Conservation (phyloP, 1,139 yeast species). For the Suhomyces maxii region DNA sequence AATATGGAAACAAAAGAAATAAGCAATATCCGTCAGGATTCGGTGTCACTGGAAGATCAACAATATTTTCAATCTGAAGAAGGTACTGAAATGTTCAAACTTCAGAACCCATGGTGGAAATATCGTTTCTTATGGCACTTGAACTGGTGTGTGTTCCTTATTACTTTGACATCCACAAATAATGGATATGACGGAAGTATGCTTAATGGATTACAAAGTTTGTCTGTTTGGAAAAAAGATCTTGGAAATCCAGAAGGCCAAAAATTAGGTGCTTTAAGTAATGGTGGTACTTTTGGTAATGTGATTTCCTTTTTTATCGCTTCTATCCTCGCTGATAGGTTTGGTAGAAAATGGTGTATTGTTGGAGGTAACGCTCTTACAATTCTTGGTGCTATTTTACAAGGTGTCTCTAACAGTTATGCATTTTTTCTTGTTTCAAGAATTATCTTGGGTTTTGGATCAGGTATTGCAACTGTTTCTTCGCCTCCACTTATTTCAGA, state of each 20-base stretch:
- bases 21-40: slow-evolving; percentile 6
- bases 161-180: slow-evolving; percentile 23
- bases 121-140: slow-evolving; percentile 11
- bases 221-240: slow-evolving; percentile 17
- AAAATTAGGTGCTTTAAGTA: slow-evolving; percentile 22
- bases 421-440: slow-evolving; percentile 39
- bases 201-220: slow-evolving; percentile 24
- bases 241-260: slow-evolving; percentile 22
- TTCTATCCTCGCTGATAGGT: slow-evolving; percentile 38
- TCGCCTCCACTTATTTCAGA: slow-evolving; percentile 45
- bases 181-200: slow-evolving; percentile 24
- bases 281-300: slow-evolving; percentile 25
- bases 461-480: slow-evolving; percentile 35
- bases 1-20: slow-evolving; percentile 5
- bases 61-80: background rate
- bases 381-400: slow-evolving; percentile 28
- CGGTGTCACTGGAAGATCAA: slow-evolving; percentile 1
- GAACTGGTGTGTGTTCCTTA: slow-evolving; percentile 16
- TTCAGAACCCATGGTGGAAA: slow-evolving; percentile 16
- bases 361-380: slow-evolving; percentile 13
- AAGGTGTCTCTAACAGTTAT: slow-evolving; percentile 39
- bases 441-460: slow-evolving; percentile 45
- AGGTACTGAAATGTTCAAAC: slow-evolving; percentile 8
- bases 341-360: slow-evolving; percentile 41
- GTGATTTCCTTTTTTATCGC: slow-evolving; percentile 28